Conservation (phyloP, 1,284 basidiomycete genomes). For the Polyporus tsugae region DNA sequence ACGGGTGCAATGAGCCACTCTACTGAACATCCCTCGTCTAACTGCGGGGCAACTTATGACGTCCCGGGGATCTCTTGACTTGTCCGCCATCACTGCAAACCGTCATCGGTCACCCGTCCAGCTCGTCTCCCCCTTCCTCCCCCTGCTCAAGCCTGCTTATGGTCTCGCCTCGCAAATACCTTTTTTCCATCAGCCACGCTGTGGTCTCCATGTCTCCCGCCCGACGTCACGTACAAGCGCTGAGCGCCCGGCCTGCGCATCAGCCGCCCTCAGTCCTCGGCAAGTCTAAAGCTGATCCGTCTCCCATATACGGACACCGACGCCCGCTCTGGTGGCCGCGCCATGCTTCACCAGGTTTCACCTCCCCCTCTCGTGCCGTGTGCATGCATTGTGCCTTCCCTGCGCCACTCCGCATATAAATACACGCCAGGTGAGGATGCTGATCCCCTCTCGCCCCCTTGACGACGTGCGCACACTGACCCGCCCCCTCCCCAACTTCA, state of each 20-base stretch:
- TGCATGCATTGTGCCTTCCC: not conserved
- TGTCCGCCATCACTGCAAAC: not conserved
- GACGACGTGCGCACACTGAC: not conserved
- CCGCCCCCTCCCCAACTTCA: not conserved
- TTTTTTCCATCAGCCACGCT: not conserved
- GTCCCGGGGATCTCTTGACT: conserved; percentile 13
- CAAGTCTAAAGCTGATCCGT: conserved; percentile 30
- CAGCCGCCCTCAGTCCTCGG: conserved; percentile 22
- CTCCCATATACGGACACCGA: conserved; percentile 15
- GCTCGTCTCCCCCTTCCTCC: not conserved
- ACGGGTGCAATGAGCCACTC: conserved; percentile 3
- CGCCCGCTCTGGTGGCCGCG: conserved; percentile 10
- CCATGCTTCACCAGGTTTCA: not conserved
- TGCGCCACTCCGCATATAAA: not conserved
- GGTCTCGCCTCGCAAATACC: not conserved
- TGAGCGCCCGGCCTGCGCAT: conserved; percentile 16
- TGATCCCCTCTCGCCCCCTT: not conserved
- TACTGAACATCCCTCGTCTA: conserved; percentile 5
- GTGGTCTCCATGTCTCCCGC: conserved; percentile 5
- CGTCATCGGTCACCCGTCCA: not conserved
- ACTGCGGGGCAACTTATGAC: conserved; percentile 12
- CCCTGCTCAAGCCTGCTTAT: not conserved
- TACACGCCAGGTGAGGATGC: not conserved
- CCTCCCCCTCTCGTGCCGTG: not conserved
- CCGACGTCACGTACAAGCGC: conserved; percentile 2